Evolutionary conservation across 208 protist genomes (phyloP).

Genomic region (Trypanosoma cruzi): DNA sequence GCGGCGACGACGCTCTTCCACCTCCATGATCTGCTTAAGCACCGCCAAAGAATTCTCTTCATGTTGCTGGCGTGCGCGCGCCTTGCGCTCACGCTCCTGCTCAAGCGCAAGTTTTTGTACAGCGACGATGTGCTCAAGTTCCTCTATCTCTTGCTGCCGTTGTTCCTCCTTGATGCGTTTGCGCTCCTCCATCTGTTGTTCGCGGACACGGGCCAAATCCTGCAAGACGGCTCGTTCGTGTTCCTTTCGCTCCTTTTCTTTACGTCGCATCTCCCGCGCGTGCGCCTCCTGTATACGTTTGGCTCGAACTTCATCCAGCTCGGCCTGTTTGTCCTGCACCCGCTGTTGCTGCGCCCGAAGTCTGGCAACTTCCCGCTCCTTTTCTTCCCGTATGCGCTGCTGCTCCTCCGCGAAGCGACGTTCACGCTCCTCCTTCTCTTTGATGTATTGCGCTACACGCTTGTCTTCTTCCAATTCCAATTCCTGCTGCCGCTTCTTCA

Average conservation of each 20-base stretch:
- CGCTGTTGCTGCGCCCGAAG: conserved; percentile 90
- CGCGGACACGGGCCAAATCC: conserved; percentile 77
- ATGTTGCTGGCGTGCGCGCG: conserved; percentile 54
- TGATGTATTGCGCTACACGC: conserved; percentile 88
- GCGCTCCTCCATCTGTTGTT: conserved; percentile 86
- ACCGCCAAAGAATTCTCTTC: conserved; percentile 86
- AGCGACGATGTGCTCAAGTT: conserved; percentile 86
- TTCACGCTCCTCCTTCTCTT: conserved; percentile 84
- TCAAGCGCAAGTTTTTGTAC: conserved; percentile 84
- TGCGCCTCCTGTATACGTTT: conserved; percentile 88
- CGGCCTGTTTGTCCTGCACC: conserved; percentile 90
- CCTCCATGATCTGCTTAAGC: conserved; percentile 90
- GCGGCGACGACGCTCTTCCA: conserved; percentile 85
- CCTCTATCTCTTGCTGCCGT: conserved; percentile 70
- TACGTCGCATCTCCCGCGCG: conserved; percentile 73
- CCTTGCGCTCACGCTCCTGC: conserved; percentile 68
- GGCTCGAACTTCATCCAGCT: conserved; percentile 94
- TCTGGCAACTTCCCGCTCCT: conserved; percentile 90
- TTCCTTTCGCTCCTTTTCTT: conserved; percentile 81
- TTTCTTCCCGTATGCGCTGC: conserved; percentile 78
- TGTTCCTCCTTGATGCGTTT: conserved; percentile 55
- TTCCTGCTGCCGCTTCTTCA: conserved; percentile 84
- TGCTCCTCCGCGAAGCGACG: conserved; percentile 88
- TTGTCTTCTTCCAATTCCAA: conserved; percentile 86
- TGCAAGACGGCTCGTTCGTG: conserved; percentile 55